Conservation (phyloP, 768 basidiomycete species). For the Russula vinacea region DNA sequence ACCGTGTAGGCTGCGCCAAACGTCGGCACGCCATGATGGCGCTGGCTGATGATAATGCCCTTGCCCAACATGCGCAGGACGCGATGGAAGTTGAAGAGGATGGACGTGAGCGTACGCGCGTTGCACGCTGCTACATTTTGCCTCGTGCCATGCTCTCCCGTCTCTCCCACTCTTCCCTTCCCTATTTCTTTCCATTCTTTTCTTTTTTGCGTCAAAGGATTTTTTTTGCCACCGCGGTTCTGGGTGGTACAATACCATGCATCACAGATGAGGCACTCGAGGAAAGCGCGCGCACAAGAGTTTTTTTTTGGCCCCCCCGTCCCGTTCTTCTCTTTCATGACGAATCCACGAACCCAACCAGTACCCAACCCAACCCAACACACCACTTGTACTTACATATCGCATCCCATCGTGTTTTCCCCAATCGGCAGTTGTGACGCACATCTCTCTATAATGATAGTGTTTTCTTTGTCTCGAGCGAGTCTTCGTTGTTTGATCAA, state of each 20-base stretch:
- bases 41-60: constrained; percentile 55
- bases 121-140: constrained; percentile 57
- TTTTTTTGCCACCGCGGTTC: constrained; percentile 14
- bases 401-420: constrained; percentile 16
- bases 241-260: constrained; percentile 24
- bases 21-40: constrained; percentile 78
- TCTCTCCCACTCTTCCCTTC: too few species aligned
- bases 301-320: neutral
- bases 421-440: constrained; percentile 22
- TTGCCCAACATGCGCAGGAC: constrained; percentile 37
- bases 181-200: neutral
- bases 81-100: constrained; percentile 78
- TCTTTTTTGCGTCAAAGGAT: constrained; percentile 7
- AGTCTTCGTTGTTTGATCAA: too few species aligned
- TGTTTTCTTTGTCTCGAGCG: constrained; percentile 3
- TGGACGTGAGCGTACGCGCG: constrained; percentile 68
- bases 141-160: neutral
- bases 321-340: neutral
- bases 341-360: too few species aligned
- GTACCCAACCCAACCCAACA: neutral
- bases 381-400: constrained; percentile 27
- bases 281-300: constrained; percentile 17
- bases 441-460: constrained; percentile 28
- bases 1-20: too few species aligned
- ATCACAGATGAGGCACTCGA: constrained; percentile 11